Conservation (phyloP, 2,329 filamentous ascomycete genomes). For the Aspergillaceae sp. region DNA sequence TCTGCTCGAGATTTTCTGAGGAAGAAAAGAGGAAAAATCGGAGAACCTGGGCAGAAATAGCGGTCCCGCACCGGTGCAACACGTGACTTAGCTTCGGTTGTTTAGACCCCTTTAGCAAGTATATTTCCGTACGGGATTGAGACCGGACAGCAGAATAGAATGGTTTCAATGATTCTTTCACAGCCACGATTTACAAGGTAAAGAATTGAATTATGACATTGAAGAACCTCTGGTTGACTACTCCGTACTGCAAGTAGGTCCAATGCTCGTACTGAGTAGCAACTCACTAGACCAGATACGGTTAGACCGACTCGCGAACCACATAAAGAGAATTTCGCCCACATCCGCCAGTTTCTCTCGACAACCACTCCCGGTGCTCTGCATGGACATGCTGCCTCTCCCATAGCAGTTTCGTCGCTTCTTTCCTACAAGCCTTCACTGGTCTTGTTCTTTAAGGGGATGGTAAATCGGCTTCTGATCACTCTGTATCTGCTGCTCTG, state of each 20-base stretch:
- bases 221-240: neutral
- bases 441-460: constrained; percentile 37
- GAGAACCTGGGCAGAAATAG: constrained; percentile 12
- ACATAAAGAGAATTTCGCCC: constrained; percentile 15
- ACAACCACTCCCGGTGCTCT: constrained; percentile 27
- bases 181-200: no score
- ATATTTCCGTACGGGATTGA: neutral
- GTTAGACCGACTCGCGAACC: constrained; percentile 10
- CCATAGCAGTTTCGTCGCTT: constrained; percentile 23
- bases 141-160: no score
- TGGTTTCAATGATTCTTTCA: no score
- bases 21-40: constrained; percentile 10
- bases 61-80: constrained; percentile 9
- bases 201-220: neutral
- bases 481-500: constrained; percentile 83
- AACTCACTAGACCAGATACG: constrained; percentile 11
- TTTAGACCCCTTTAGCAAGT: neutral
- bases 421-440: constrained; percentile 28
- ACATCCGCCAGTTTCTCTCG: constrained; percentile 11
- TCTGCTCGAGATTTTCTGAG: constrained; percentile 6
- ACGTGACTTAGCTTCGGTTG: constrained; percentile 11
- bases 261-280: neutral
- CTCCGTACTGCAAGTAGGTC: neutral
- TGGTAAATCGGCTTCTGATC: constrained; percentile 54
- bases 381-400: constrained; percentile 30